Conservation (phyloP, 306 rosid genomes). For the Lotus japonicus region DNA sequence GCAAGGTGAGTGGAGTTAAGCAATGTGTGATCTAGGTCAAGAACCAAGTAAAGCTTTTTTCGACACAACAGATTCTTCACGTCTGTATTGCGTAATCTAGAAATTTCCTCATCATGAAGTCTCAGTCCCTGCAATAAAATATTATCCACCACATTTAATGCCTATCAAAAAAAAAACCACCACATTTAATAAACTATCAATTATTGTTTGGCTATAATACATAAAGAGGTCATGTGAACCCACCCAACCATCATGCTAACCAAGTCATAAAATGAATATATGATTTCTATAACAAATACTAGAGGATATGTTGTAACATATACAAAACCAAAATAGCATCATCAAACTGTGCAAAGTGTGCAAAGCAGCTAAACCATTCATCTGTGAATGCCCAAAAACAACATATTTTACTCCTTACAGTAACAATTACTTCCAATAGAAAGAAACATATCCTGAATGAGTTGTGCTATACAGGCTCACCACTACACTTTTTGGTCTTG, state of each 20-base stretch:
- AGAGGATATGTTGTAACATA: not conserved
- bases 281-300: not conserved
- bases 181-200: not conserved
- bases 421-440: not conserved
- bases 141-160: not conserved
- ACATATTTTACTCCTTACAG: not conserved
- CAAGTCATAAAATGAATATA: not conserved
- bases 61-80: conserved; percentile 47
- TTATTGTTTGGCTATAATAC: not conserved
- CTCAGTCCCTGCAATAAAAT: conserved; percentile 58
- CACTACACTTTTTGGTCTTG: not conserved
- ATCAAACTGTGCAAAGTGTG: not conserved
- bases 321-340: not conserved
- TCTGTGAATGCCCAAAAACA: not conserved
- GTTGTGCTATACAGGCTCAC: not conserved
- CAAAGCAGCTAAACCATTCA: not conserved
- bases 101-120: conserved; percentile 70
- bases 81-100: conserved; percentile 56
- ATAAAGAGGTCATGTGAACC: not conserved
- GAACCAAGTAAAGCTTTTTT: conserved; percentile 73
- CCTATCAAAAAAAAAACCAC: too few relatives aligned
- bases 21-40: conserved; percentile 88
- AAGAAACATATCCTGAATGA: not conserved
- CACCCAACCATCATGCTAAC: not conserved
- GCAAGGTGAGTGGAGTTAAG: conserved; percentile 61